Evolutionary conservation across 306 rosid genomes (phyloP), one percentile per base, ranked within the genome.

Genomic region (Lathyrus aphaca): DNA sequence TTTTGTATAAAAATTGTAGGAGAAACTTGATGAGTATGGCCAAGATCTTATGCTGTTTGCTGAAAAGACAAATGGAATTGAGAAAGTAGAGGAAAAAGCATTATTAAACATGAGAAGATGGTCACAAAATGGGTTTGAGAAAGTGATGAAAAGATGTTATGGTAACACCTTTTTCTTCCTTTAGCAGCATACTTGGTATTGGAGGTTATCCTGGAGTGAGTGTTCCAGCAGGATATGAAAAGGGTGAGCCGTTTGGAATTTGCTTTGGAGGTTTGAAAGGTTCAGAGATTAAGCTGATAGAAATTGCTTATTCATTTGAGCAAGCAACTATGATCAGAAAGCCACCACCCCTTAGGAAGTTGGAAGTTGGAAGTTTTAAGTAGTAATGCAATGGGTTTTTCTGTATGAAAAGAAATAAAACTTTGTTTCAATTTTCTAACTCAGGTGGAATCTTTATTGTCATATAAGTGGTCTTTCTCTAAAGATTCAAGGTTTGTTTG

Each of bases 201-300:
- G 97, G 96, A 56, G 91, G 93, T 5, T 75, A 83, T 50, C 97
- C 97, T 0, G 93, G 85, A 76, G 62, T 91, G 21, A 74, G 11
- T 54, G 93, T 88, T 54, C 93, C 89, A 9, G 96, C 88, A 15
- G 94, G 88, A 30, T 87, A 77, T 73, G 70, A 80, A 16, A 39
- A 80, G 13, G 71, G 54, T 3, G 50, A 4, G 14, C 94, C 94
- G 14, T 79, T 89, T 70, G 96, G 97, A 16, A 74, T 89, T 73
- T 71, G 48, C 69, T 89, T 89, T 42, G 91, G 85, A n/a, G 94
- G 94, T 19, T 71, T 87, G 60, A 84, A 79, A 77, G 92, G 91
- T 12, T 85, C 81, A 0, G 96, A 88, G 73, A 80, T 87, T 11
- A 88, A 74, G 64, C 76, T 88, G 32, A 88, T 91, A 2, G 86